These are phyloP conservation scores for Prunus yedoensis DNA, from an alignment of 331 rosid species.

Conservation along the genomic window DNA sequence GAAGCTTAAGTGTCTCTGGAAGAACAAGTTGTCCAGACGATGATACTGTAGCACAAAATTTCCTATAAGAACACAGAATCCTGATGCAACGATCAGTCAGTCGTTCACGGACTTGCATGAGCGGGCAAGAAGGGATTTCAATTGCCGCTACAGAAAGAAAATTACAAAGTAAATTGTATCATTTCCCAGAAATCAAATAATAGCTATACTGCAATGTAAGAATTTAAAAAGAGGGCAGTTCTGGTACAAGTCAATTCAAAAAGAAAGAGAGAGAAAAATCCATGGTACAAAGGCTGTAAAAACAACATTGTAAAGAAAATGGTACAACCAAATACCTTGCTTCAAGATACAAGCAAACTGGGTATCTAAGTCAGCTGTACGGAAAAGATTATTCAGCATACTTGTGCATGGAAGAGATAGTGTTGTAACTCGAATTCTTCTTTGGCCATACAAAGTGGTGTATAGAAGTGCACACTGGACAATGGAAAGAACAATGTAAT, in stretches of 20 bases:
- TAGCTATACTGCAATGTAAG: not conserved
- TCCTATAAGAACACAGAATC: slow-evolving; percentile 79
- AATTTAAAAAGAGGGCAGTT: not conserved
- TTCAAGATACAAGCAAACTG: slow-evolving; percentile 92
- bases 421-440: slow-evolving; percentile 87
- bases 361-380: slow-evolving; percentile 93
- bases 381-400: slow-evolving; percentile 86
- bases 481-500: slow-evolving; percentile 9
- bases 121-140: slow-evolving; percentile 79
- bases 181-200: not conserved
- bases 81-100: slow-evolving; percentile 77
- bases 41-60: slow-evolving; percentile 91
- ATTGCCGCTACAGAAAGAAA: slow-evolving; percentile 56
- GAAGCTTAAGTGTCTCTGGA: slow-evolving; percentile 87
- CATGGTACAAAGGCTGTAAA: not conserved
- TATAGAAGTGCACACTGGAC: slow-evolving; percentile 93
- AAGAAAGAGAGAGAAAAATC: not conserved
- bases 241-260: not conserved
- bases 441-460: slow-evolving; percentile 90
- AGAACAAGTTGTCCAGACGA: slow-evolving; percentile 96
- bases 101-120: slow-evolving; percentile 77
- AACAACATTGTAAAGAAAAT: not conserved
- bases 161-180: not conserved
- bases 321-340: slow-evolving; percentile 57
- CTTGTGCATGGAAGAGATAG: slow-evolving; percentile 87